Base-by-base conservation (phyloP, 1,139 yeast genomes). In the Taphrina betulina region DNA sequence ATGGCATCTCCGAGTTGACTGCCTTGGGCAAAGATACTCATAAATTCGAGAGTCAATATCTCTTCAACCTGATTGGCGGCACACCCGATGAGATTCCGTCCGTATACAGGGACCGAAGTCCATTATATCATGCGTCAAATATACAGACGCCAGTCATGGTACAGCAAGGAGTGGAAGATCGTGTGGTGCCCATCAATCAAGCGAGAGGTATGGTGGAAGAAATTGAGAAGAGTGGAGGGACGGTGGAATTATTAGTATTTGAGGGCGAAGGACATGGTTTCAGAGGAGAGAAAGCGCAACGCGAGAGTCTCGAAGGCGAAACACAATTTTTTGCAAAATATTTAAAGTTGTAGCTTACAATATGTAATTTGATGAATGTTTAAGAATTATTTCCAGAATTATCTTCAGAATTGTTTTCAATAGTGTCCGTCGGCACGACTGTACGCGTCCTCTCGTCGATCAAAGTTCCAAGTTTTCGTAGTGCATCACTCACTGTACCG, bases 251-350 rank as follows among this genome's bases (percentile, higher is more conserved):
- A 5, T 36, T 38, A 22, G 54, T 40, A 12, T 50, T 50, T 16
- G 46, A 38, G 17, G 54, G 54, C 7, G 54, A 50, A 38, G 54
- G 54, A 16, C 54, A 50, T 14, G 54, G 54, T 4, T 50, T 50
- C 46, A 28, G 37, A 29, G 54, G 46, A 19, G 37, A 38, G 16
- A 35, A 40, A 20, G 54, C 54, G 2, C 54, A 50, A 26, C 54
- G 44, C 22, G 31, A 29, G n/a, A 20, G 40, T 1, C 22, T 50
- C 10, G 41, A 40, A 8, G 31, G 54, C 5, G 41, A 50, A 28
- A 50, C 54, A 16, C 22, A 16, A 16, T 50, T 50, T 17, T 29
- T 50, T 26, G 54, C 28, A 16, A 29, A 50, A 26, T 29, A 50
- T 19, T 41, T 50, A n/a, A 31, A 40, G 3, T 26, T 48, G 28